A percentile compares a stretch with the other conserved stretches of the same genome.
These are phyloP conservation scores for Trichoderma arundinaceum DNA, from an alignment of 2,329 filamentous ascomycete genomes.

Conservation along the genomic window DNA sequence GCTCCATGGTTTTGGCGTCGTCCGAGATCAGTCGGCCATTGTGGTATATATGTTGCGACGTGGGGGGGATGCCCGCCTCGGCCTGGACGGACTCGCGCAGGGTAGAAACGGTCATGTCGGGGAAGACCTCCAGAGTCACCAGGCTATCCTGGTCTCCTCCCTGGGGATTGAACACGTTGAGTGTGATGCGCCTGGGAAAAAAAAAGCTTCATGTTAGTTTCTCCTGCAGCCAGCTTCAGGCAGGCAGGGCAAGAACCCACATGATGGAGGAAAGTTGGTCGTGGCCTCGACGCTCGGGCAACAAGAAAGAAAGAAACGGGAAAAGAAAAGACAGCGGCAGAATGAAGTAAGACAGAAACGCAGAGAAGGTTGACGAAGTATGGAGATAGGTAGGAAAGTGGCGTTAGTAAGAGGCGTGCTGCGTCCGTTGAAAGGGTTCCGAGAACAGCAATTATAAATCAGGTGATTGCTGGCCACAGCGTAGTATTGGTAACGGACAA, in stretches of 20 bases:
- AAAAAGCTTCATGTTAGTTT: conserved; percentile 9
- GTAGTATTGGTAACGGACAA: neutral
- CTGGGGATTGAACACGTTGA: conserved; percentile 80
- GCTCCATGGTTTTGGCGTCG: conserved; percentile 79
- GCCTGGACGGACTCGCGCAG: conserved; percentile 88
- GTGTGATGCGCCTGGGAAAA: conserved; percentile 76
- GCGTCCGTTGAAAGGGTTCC: neutral
- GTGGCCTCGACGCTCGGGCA: neutral
- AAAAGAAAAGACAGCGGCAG: neutral
- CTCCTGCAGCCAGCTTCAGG: neutral
- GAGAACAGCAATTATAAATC: conserved; percentile 14
- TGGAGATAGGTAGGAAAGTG: no score
- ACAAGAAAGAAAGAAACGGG: no score
- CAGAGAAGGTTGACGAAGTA: no score
- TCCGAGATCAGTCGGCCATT: conserved; percentile 82
- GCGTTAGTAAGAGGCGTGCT: neutral
- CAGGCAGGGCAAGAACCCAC: conserved; percentile 16
- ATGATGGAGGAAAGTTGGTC: conserved; percentile 7
- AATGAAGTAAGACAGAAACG: neutral
- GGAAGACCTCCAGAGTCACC: conserved; percentile 79
- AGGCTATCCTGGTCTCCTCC: conserved; percentile 72
- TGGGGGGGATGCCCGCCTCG: conserved; percentile 75
- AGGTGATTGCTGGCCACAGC: neutral
- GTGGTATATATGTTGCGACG: conserved; percentile 84
- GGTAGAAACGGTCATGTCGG: conserved; percentile 81